phyloP scores from a whole-genome alignment of 768 basidiomycete genomes.

The Nevesoporus exiguus region DNA sequence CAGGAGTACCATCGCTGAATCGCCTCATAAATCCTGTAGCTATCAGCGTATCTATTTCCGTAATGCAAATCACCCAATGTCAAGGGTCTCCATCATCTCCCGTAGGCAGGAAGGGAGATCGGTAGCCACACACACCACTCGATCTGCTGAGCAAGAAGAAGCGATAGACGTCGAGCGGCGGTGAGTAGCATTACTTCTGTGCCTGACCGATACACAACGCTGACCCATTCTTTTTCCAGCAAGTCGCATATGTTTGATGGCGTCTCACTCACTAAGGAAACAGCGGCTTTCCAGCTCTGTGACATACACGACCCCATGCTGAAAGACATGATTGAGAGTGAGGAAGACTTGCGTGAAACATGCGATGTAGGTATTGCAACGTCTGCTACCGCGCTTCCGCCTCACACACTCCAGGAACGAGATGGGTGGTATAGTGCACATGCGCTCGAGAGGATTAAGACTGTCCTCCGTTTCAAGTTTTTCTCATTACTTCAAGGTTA shows the following conservation, averaged over 20 bases:
- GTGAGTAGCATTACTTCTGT: constrained; percentile 15
- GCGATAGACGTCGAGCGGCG: constrained; percentile 31
- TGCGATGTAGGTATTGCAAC: constrained; percentile 60
- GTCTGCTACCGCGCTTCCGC: not conserved
- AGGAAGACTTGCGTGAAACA: constrained; percentile 60
- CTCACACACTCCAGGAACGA: constrained; percentile 50
- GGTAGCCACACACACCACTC: constrained; percentile 20
- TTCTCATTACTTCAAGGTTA: constrained; percentile 73
- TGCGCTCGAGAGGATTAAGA: constrained; percentile 80
- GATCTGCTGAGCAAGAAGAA: constrained; percentile 35
- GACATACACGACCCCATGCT: constrained; percentile 89
- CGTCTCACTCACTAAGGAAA: constrained; percentile 69
- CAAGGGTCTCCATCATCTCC: constrained; percentile 69
- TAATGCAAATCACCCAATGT: constrained; percentile 78
- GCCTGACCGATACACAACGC: not conserved
- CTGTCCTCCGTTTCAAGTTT: constrained; percentile 81
- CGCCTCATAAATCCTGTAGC: constrained; percentile 40
- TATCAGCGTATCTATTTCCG: constrained; percentile 93
- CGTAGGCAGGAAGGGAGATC: constrained; percentile 51
- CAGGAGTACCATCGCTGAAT: not conserved
- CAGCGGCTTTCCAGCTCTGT: constrained; percentile 91
- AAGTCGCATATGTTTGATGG: constrained; percentile 91
- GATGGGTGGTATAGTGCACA: constrained; percentile 87
- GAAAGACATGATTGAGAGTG: constrained; percentile 73
- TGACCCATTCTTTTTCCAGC: constrained; percentile 29